Evolutionary conservation across 2,329 filamentous ascomycete genomes (phyloP).

Genomic region (Aspergillus sp.): DNA sequence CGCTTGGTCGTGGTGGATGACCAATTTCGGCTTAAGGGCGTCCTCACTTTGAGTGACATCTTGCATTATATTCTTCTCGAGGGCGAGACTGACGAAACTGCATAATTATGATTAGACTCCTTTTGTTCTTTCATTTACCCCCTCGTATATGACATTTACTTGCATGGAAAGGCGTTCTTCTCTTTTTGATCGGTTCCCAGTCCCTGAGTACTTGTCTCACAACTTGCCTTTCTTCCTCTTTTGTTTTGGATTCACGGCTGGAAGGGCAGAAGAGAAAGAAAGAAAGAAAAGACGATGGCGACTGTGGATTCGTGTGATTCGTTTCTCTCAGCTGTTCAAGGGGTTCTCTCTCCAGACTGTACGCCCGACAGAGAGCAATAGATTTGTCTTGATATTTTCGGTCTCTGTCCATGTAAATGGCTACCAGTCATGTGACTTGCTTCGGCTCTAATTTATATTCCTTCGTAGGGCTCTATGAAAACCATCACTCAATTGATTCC

Average conservation of each 20-base stretch:
- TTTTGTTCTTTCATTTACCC: background rate
- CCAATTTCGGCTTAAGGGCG: conserved; percentile 71
- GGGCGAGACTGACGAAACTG: conserved; percentile 56
- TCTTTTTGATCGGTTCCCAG: background rate
- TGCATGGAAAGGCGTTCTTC: conserved; percentile 30
- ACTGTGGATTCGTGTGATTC: too few species aligned
- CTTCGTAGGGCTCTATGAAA: too few species aligned
- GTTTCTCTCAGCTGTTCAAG: too few species aligned
- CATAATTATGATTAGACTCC: conserved; percentile 11
- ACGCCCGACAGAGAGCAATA: too few species aligned
- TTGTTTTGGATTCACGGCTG: background rate
- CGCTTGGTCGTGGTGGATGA: conserved; percentile 90
- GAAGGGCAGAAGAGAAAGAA: too few species aligned
- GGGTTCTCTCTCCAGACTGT: too few species aligned
- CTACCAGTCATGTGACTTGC: too few species aligned
- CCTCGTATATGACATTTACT: conserved; percentile 13
- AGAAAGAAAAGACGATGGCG: too few species aligned
- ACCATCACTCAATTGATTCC: too few species aligned
- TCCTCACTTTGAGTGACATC: conserved; percentile 92
- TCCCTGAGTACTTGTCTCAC: background rate
- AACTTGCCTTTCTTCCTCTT: background rate
- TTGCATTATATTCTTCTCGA: conserved; percentile 85
- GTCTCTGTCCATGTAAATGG: too few species aligned
- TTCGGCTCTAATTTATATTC: too few species aligned
- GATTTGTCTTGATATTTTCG: too few species aligned